Evolutionary conservation across 108 stramenopile genomes (phyloP).

Genomic region (Tribonema minus): DNA sequence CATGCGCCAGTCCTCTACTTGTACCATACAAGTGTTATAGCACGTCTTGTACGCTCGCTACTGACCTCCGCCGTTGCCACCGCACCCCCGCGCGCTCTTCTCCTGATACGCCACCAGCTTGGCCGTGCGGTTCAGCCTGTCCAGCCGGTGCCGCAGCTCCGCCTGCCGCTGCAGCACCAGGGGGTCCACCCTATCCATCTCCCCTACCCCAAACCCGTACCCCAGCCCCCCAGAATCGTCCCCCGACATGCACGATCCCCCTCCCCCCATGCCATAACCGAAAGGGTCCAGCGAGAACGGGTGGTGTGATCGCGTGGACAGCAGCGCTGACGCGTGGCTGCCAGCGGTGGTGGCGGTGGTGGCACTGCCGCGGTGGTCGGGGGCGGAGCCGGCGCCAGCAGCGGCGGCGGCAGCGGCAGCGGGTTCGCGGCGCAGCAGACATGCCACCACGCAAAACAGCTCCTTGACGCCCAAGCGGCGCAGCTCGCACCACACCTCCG

Average conservation of each 20-base stretch:
- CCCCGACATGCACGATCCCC: neutral
- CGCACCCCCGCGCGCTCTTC: neutral
- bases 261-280: neutral
- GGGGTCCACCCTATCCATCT: neutral
- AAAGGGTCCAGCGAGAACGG: neutral
- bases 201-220: neutral
- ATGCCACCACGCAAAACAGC: conserved; percentile 11
- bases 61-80: conserved; percentile 10
- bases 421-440: conserved; percentile 10
- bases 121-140: conserved; percentile 30
- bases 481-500: conserved; percentile 17
- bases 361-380: neutral
- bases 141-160: conserved; percentile 12
- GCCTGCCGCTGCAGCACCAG: conserved; percentile 7
- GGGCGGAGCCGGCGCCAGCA: neutral
- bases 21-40: too few relatives aligned
- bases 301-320: neutral
- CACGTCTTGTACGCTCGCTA: too few relatives aligned
- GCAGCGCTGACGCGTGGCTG: neutral
- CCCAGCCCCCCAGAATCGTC: neutral
- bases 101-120: conserved; percentile 27
- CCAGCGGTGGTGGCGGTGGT: neutral
- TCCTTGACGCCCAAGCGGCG: conserved; percentile 11
- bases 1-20: too few relatives aligned
- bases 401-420: conserved; percentile 11